Evolutionary conservation across 306 rosid species (phyloP), one percentile per base, ranked within the genome.

Genomic region (Gastrolobium bilobum): DNA sequence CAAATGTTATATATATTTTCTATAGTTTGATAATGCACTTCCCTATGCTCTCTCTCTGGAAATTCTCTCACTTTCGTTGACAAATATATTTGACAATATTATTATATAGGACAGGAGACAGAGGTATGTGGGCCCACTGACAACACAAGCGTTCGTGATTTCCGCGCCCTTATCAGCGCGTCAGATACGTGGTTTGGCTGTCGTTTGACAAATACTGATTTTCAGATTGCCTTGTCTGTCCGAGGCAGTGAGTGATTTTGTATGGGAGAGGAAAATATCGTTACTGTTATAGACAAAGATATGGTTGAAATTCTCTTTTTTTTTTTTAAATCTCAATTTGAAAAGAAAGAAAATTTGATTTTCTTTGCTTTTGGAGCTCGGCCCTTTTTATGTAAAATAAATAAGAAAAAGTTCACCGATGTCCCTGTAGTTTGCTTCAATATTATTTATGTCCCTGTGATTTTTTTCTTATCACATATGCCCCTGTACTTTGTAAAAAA

Each of bases 121-220:
- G 8, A 7, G 40, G 6, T 10, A 14, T 1, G 75, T 79, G 81
- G 91, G 2, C 83, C 96, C 89, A 79, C 82, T 33, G 15, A 76
- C 40, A 62, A 72, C 34, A 75, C 70, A 66, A 31, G 50, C 57
- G 73, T 75, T 88, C 73, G 85, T 44, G 68, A 79, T 69, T 74
- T 88, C 79, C 79, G 69, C 86, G 68, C 11, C 7, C 53, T 50
- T n/a, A 42, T 44, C 30, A 64, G 88, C 89, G 79, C 33, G 80
- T 50, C 39, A 1, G 0, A 3, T 14, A 46, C 13, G 80, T 7
- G 69, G 33, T 37, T 40, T 78, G 52, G 50, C 52, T 73, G 38
- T 44, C 43, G 1, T 50, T 10, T 74, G 38, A 76, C 43, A 3
- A 3, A 4, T 1, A 6, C 15, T 38, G 4, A 26, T 46, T 20